A percentile compares a stretch with the other conserved stretches of the same genome.
Evolutionary conservation across 768 basidiomycete species (phyloP).

Genomic region (Mycena maculata): DNA sequence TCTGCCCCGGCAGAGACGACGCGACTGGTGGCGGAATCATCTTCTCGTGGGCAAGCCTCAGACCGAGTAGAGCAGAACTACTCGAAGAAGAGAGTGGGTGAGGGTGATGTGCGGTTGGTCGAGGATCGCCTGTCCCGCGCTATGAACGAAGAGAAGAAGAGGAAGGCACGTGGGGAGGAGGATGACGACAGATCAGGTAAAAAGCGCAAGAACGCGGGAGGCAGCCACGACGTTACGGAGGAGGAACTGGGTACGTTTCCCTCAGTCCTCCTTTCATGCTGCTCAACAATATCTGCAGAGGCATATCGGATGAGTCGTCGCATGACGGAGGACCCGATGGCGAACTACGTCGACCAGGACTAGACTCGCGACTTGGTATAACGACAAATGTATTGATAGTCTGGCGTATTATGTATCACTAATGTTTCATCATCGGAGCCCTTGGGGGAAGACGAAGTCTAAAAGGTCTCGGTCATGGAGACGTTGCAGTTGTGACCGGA

Average conservation of each 20-base stretch:
- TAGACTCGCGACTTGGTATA: conserved; percentile 20
- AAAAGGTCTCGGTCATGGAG: conserved; percentile 12
- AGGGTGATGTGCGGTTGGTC: conserved; percentile 84
- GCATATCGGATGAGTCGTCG: conserved; percentile 88
- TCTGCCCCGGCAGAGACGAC: conserved; percentile 41
- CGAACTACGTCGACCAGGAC: conserved; percentile 81
- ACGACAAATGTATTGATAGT: conserved; percentile 33
- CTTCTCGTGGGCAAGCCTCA: conserved; percentile 29
- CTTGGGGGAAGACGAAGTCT: conserved; percentile 23
- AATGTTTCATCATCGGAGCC: conserved; percentile 21
- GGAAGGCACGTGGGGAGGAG: conserved; percentile 71
- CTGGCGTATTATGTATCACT: conserved; percentile 23
- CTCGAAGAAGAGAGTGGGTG: conserved; percentile 83
- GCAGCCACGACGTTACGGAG: conserved; percentile 87
- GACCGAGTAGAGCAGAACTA: conserved; percentile 73
- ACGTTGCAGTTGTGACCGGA: conserved; percentile 7
- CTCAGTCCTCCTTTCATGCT: conserved; percentile 7
- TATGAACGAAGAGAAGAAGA: conserved; percentile 82
- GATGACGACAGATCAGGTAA: conserved; percentile 69
- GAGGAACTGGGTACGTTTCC: conserved; percentile 78
- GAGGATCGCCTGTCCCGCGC: conserved; percentile 76
- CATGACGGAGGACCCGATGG: conserved; percentile 91
- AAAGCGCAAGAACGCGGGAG: conserved; percentile 65
- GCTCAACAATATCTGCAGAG: conserved; percentile 62
- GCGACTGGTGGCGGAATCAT: conserved; percentile 23